Evolutionary conservation across 2,329 filamentous ascomycete species (phyloP).

Genomic region (Phaeosphaeriaceae sp.): DNA sequence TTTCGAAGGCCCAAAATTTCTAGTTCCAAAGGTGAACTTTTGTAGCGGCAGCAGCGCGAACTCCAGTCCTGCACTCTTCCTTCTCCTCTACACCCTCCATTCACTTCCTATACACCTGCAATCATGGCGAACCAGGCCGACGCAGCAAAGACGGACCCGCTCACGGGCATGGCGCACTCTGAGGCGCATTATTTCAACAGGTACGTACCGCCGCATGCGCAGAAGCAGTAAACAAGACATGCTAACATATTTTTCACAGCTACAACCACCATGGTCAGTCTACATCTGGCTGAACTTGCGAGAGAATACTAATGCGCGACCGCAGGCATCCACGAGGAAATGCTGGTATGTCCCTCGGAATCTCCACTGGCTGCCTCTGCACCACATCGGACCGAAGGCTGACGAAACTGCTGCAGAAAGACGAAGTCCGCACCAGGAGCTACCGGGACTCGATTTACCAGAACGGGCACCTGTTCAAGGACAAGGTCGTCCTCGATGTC

Average conservation of each 20-base stretch:
- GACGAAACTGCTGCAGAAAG: slow-evolving; percentile 70
- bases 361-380: slow-evolving; percentile 10
- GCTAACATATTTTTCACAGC: slow-evolving; percentile 61
- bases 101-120: slow-evolving; percentile 1
- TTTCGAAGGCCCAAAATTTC: slow-evolving; percentile 39
- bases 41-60: slow-evolving; percentile 16
- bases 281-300: slow-evolving; percentile 37
- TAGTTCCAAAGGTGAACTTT: slow-evolving; percentile 18
- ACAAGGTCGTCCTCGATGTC: slow-evolving; percentile 94
- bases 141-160: slow-evolving; percentile 39
- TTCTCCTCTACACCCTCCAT: slow-evolving; percentile 7
- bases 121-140: slow-evolving; percentile 38
- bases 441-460: slow-evolving; percentile 98
- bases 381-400: slow-evolving; percentile 9
- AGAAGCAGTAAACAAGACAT: slow-evolving; percentile 16
- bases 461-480: slow-evolving; percentile 92
- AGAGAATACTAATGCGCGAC: slow-evolving; percentile 49
- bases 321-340: slow-evolving; percentile 93
- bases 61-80: slow-evolving; percentile 11
- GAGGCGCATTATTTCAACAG: slow-evolving; percentile 99
- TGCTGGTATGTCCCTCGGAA: slow-evolving; percentile 74
- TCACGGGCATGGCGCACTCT: slow-evolving; percentile 83
- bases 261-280: slow-evolving; percentile 95
- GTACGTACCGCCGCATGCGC: slow-evolving; percentile 57
- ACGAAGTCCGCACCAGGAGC: slow-evolving; percentile 94